Base-by-base conservation (phyloP, 768 basidiomycete genomes). In the Leccinum obscurum region DNA sequence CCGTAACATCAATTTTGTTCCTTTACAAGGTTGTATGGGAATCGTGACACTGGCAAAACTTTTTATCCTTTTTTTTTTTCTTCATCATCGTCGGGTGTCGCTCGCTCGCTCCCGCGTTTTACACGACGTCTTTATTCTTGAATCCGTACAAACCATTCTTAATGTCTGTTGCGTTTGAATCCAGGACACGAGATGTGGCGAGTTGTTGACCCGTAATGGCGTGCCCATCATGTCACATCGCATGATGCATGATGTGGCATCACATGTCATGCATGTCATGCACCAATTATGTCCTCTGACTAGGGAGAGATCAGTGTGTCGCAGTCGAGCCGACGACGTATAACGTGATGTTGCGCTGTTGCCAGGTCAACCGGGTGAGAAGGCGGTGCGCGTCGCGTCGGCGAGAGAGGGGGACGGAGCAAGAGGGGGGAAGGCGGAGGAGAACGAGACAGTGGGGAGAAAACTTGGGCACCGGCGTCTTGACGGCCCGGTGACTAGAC, bases 61-160 rank as follows among this genome's bases (percentile, higher is more conserved):
- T 49, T 26, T 15, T 34, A 13, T 34, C 34, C 34, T 52, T 52
- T 13, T 52, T 52, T n/a, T 3, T 39, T 17, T 14, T 44, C 15
- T 48, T 60, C 53, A 54, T 46, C n/a, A 2, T 46, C 7, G 10
- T 52, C 28, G 35, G 52, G 61, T 58, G 26, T n/a, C 7, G 28
- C 57, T 44, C 10, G 24, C 50, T 60, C 56, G 22, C 51, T 52
- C 58, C 8, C 32, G 56, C 56, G 20, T 61, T 56, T 56, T 58
- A 17, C n/a, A 44, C n/a, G 57, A 32, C 54, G 24, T 26, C 24
- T 34, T 54, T 24, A 13, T n/a, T 1, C 32, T 64, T 35, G 49
- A 62, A 32, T 14, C 41, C 46, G 32, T 48, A 44, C 44, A 44
- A 9, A 41, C 4, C n/a, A 44, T 44, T 20, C n/a, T 44, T 44